A percentile compares a stretch with the other conserved stretches of the same genome.
Conservation (phyloP, 441 rosid genomes). For the Isatis lusitanica region DNA sequence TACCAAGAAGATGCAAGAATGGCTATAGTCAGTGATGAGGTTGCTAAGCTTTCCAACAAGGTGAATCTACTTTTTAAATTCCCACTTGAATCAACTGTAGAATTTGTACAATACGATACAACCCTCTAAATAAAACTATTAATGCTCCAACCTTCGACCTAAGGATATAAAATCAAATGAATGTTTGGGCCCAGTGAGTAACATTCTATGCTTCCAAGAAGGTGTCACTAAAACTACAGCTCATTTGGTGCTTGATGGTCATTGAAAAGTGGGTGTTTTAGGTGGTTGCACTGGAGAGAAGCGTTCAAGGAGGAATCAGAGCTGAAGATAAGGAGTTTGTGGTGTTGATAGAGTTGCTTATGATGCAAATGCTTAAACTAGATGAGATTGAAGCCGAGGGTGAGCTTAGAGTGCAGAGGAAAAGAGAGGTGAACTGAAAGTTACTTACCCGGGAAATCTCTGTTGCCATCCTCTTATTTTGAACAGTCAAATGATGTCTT, state of each 20-base stretch:
- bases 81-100: background rate
- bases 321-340: conserved; percentile 48
- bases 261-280: conserved; percentile 1
- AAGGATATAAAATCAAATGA: background rate
- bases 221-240: background rate
- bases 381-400: conserved; percentile 59
- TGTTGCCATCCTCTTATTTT: background rate
- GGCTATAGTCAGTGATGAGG: conserved; percentile 44
- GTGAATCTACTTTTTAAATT: conserved; percentile 26
- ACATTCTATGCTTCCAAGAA: background rate
- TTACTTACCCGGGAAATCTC: background rate
- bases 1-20: conserved; percentile 10
- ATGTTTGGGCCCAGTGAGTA: background rate
- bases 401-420: conserved; percentile 57
- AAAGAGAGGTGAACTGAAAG: conserved; percentile 43
- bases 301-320: conserved; percentile 41
- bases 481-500: background rate
- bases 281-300: conserved; percentile 51
- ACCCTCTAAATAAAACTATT: background rate
- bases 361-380: conserved; percentile 55
- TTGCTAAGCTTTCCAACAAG: conserved; percentile 53
- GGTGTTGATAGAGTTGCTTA: conserved; percentile 52
- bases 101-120: background rate
- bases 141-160: background rate
- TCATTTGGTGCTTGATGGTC: background rate